A percentile compares a stretch with the other conserved stretches of the same genome.
These are phyloP conservation scores for Fraxinus anomala DNA, from an alignment of 257 asterid genomes.

Conservation along the genomic window DNA sequence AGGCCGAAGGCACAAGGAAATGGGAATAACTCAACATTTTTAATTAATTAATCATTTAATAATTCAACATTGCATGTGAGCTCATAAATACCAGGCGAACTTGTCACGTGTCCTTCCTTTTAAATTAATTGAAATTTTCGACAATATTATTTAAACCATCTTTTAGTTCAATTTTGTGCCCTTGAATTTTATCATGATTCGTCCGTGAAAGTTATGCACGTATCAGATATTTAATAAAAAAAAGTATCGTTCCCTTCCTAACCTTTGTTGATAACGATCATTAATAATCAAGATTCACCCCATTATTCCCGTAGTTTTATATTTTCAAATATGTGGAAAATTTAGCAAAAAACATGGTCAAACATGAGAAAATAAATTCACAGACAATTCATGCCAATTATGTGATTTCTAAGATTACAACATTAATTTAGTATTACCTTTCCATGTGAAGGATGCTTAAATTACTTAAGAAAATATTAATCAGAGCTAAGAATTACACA, in stretches of 20 bases:
- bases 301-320: too few relatives aligned
- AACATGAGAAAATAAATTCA: not conserved
- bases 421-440: not conserved
- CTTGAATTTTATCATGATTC: too few relatives aligned
- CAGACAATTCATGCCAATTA: not conserved
- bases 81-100: not conserved
- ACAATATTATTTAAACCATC: not conserved
- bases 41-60: not conserved
- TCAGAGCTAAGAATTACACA: not conserved
- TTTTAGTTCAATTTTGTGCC: not conserved
- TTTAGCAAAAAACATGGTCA: too few relatives aligned
- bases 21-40: not conserved
- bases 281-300: too few relatives aligned
- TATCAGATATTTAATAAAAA: too few relatives aligned
- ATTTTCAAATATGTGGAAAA: too few relatives aligned
- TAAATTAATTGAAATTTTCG: not conserved
- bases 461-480: conserved; percentile 12
- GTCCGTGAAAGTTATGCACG: too few relatives aligned
- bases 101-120: not conserved
- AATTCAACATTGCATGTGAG: not conserved
- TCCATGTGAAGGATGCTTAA: conserved; percentile 19
- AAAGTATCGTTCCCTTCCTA: too few relatives aligned
- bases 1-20: not conserved
- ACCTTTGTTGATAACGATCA: too few relatives aligned
- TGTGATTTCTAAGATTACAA: not conserved